Evolutionary conservation across 495 filamentous ascomycete genomes (phyloP), one percentile per base, ranked within the genome.

Genomic region (Opeltia flavorubescens): DNA sequence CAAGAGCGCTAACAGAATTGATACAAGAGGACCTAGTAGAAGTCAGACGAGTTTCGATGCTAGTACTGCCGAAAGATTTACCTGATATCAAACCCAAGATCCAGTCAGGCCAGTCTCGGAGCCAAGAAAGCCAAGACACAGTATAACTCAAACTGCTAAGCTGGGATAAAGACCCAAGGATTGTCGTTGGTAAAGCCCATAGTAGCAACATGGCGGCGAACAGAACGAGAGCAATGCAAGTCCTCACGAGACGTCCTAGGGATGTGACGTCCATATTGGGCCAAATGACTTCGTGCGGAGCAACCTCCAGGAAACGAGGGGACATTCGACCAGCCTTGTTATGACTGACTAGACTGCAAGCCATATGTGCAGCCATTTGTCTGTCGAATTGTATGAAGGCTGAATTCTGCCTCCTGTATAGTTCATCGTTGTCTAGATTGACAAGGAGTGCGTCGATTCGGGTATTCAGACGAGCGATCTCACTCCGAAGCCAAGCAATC

Each of bases 381-480:
- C 94, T 83, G 55, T 96, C 94, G 72, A 98, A 98, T 60, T 96
- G 91, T 47, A 98, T 88, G 57, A 98, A 98, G 21, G 91, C 91
- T 17, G 91, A 94, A 56, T 88, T 95, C 86, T 51, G 54, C 46
- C 51, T 56, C 54, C 48, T 50, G 44, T 95, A 94, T 48, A 86
- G 67, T 2, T 87, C 87, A 49, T 84, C 95, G 28, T 78, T 76
- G 56, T 95, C 89, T 0, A 83, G 83, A 26, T 87, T 71, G 49
- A 81, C 67, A 54, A 96, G 88, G 53, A 95, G 87, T 20, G 80
- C 65, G 58, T 95, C 89, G 45, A 98, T 94, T 62, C 95, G 89
- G 50, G 87, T 46, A 54, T 94, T 98, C 31, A 96, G 67, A 18
- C 83, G 80, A 36, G 91, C 89, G 21, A 98, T 63, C 59, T 95